These are phyloP conservation scores for Diplodia seriata DNA, from an alignment of 2,329 filamentous ascomycete genomes.

Conservation along the genomic window DNA sequence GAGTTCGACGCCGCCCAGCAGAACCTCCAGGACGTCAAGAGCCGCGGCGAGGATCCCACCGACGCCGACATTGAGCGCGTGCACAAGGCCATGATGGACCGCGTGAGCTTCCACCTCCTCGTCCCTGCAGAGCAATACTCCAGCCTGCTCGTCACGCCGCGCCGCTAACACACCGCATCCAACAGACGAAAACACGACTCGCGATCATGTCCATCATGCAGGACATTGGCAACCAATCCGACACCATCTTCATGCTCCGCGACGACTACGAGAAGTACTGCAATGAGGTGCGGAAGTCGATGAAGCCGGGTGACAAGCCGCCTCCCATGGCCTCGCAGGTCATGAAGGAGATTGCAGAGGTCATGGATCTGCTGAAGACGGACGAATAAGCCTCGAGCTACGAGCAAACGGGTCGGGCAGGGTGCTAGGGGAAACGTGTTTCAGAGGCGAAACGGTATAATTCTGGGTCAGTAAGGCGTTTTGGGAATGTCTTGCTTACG, in stretches of 20 bases:
- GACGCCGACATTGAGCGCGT: constrained; percentile 11
- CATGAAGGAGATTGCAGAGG: constrained; percentile 21
- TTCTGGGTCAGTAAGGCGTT: background rate
- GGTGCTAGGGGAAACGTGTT: background rate
- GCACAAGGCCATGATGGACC: constrained; percentile 14
- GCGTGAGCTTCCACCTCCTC: background rate
- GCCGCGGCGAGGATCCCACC: background rate
- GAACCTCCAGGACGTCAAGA: constrained; percentile 13
- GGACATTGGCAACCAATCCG: constrained; percentile 11
- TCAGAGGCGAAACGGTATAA: background rate
- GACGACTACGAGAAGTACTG: constrained; percentile 22
- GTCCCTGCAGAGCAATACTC: too few species aligned
- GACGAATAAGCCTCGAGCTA: background rate
- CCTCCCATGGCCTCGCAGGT: constrained; percentile 20
- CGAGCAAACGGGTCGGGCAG: too few species aligned
- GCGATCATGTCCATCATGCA: constrained; percentile 27
- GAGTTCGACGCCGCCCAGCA: constrained; percentile 15
- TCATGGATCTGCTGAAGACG: constrained; percentile 17
- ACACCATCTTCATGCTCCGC: constrained; percentile 15
- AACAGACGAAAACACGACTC: constrained; percentile 18
- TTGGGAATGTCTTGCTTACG: background rate
- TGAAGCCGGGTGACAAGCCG: constrained; percentile 19
- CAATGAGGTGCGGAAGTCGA: background rate
- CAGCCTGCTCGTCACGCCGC: background rate
- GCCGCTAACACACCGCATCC: background rate